A percentile compares a stretch with the other conserved stretches of the same genome.
phyloP scores from a whole-genome alignment of 257 asterid genomes.

The Craterostigma plantagineum region DNA sequence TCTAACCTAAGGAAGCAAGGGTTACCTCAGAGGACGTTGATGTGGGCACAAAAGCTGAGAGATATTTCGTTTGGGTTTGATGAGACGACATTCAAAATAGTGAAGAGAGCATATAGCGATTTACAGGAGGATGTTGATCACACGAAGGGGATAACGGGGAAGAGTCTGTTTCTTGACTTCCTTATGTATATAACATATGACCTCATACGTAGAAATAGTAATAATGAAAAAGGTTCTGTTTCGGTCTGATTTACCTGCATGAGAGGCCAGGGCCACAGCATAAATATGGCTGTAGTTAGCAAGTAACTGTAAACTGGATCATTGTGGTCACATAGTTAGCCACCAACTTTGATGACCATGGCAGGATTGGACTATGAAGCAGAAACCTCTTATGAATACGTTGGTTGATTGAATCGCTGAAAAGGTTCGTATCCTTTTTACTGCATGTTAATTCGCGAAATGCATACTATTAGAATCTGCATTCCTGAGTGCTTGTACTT shows the following conservation, averaged over 20 bases:
- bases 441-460: too few species aligned
- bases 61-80: slow-evolving; percentile 69
- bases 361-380: too few species aligned
- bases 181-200: slow-evolving; percentile 81
- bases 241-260: slow-evolving; percentile 12
- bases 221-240: slow-evolving; percentile 13
- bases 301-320: too few species aligned
- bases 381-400: too few species aligned
- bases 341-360: too few species aligned
- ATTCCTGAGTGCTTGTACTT: too few species aligned
- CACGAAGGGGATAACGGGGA: slow-evolving; percentile 31
- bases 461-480: too few species aligned
- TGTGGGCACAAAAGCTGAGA: slow-evolving; percentile 79
- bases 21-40: slow-evolving; percentile 49
- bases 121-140: slow-evolving; percentile 28
- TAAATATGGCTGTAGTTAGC: slow-evolving; percentile 16
- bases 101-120: slow-evolving; percentile 42
- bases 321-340: too few species aligned
- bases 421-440: too few species aligned
- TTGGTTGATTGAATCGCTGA: too few species aligned
- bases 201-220: slow-evolving; percentile 29
- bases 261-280: slow-evolving; percentile 13
- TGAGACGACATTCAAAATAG: slow-evolving; percentile 45
- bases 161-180: slow-evolving; percentile 66
- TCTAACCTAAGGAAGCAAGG: slow-evolving; percentile 81